Evolutionary conservation across 306 rosid species (phyloP).

Genomic region (Glycine tomentella): DNA sequence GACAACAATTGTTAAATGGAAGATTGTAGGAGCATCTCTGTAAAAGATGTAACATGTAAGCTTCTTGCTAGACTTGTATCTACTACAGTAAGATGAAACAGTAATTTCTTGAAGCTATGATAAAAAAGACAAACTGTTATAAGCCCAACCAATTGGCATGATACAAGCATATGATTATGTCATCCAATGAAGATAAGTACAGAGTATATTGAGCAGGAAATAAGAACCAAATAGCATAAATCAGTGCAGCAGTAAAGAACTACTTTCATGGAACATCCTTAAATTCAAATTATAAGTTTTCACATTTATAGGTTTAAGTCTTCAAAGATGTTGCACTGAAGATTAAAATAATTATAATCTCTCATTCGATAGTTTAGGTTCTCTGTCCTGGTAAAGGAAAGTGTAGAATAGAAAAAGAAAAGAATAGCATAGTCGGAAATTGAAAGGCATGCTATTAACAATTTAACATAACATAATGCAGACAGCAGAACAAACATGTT

Average conservation of each 20-base stretch:
- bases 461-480: background rate
- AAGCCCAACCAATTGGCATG: background rate
- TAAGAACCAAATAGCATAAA: slow-evolving; percentile 23
- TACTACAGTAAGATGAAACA: too few relatives aligned
- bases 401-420: background rate
- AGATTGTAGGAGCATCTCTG: slow-evolving; percentile 11
- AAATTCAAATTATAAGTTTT: slow-evolving; percentile 20
- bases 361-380: slow-evolving; percentile 4
- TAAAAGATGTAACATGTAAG: background rate
- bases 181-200: background rate
- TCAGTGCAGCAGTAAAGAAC: slow-evolving; percentile 7
- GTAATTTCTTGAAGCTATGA: background rate
- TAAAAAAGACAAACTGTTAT: background rate
- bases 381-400: slow-evolving; percentile 9
- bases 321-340: slow-evolving; percentile 1
- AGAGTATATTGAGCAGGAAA: slow-evolving; percentile 8
- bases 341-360: slow-evolving; percentile 9
- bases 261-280: background rate
- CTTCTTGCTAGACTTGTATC: background rate
- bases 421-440: background rate
- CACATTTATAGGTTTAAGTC: background rate
- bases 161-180: slow-evolving; percentile 7
- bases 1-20: background rate
- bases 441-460: background rate
- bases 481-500: background rate